phyloP scores from a whole-genome alignment of 352 stramenopile species.

The Phytophthora melonis region DNA sequence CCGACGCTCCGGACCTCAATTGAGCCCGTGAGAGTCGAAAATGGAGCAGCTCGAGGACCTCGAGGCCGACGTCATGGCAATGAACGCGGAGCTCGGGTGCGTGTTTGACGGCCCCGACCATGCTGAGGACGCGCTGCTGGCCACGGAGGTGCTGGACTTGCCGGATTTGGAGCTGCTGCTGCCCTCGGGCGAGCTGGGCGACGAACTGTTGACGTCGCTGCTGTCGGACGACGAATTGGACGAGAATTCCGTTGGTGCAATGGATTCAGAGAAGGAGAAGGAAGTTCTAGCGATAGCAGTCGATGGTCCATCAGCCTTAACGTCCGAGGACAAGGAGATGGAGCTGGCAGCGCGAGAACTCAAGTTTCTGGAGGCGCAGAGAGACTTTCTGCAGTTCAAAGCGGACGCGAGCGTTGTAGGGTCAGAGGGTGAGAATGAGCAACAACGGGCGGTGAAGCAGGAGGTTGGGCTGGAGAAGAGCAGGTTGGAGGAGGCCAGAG shows the following conservation, averaged over 20 bases:
- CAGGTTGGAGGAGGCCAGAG: conserved; percentile 35
- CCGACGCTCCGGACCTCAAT: conserved; percentile 21
- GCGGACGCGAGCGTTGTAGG: conserved; percentile 16
- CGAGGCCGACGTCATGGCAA: conserved; percentile 7
- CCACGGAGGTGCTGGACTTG: conserved; percentile 19
- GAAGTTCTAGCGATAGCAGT: not conserved
- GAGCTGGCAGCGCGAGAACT: conserved; percentile 59
- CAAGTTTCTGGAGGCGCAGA: conserved; percentile 66
- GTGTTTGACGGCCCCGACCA: conserved; percentile 21
- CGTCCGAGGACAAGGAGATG: conserved; percentile 25
- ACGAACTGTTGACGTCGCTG: conserved; percentile 27
- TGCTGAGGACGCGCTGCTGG: conserved; percentile 5
- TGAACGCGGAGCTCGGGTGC: conserved; percentile 11
- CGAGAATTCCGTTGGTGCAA: conserved; percentile 2
- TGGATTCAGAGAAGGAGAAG: conserved; percentile 6
- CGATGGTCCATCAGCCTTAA: not conserved
- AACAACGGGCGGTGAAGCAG: conserved; percentile 11
- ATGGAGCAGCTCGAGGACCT: conserved; percentile 18
- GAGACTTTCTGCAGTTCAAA: conserved; percentile 67
- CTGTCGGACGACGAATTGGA: conserved; percentile 7
- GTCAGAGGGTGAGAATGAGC: not conserved
- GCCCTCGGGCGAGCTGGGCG: conserved; percentile 21
- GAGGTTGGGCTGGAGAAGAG: conserved; percentile 38
- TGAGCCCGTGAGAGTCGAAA: conserved; percentile 6
- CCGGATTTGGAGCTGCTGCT: conserved; percentile 39